Conservation (phyloP, 2,329 filamentous ascomycete genomes). For the Trichoderma afroharzianum region DNA sequence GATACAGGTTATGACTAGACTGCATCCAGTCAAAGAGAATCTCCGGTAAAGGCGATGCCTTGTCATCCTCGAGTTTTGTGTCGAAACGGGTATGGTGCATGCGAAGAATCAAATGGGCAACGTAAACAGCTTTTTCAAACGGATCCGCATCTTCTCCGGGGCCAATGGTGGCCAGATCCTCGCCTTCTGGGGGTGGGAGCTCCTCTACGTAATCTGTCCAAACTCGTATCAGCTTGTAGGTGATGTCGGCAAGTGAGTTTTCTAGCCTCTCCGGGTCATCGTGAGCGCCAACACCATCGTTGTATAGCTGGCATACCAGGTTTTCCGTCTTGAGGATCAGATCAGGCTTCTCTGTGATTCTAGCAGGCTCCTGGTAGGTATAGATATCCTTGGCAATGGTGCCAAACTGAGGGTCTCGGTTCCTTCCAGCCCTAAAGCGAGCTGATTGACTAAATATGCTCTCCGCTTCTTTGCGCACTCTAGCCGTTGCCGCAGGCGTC, state of each 20-base stretch:
- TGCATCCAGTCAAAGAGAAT: slow-evolving; percentile 82
- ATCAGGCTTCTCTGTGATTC: slow-evolving; percentile 64
- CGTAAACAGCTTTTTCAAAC: slow-evolving; percentile 71
- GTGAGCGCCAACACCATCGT: slow-evolving; percentile 54
- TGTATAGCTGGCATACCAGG: slow-evolving; percentile 62
- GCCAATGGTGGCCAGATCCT: slow-evolving; percentile 60
- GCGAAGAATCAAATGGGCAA: slow-evolving; percentile 74
- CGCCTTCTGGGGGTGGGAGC: slow-evolving; percentile 47
- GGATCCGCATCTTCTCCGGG: slow-evolving; percentile 58
- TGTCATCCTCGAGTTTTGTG: slow-evolving; percentile 35
- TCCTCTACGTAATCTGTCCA: slow-evolving; percentile 55
- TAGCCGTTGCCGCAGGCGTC: slow-evolving; percentile 52
- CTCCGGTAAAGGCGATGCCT: slow-evolving; percentile 62
- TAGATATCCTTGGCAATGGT: slow-evolving; percentile 70
- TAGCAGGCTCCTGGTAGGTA: slow-evolving; percentile 51
- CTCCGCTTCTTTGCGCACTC: slow-evolving; percentile 53
- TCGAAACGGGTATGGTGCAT: slow-evolving; percentile 65
- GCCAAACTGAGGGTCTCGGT: slow-evolving; percentile 61
- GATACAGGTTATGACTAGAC: slow-evolving; percentile 68
- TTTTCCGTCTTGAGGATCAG: slow-evolving; percentile 74
- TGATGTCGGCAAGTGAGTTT: slow-evolving; percentile 51
- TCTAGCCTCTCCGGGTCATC: slow-evolving; percentile 56
- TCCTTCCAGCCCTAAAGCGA: slow-evolving; percentile 42
- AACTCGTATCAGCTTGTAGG: slow-evolving; percentile 48
- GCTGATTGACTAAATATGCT: slow-evolving; percentile 53